Percentiles rank a stretch among this genome's conserved stretches.
phyloP scores from a whole-genome alignment of 2,329 filamentous ascomycete genomes.

The Aspergillus sp. region DNA sequence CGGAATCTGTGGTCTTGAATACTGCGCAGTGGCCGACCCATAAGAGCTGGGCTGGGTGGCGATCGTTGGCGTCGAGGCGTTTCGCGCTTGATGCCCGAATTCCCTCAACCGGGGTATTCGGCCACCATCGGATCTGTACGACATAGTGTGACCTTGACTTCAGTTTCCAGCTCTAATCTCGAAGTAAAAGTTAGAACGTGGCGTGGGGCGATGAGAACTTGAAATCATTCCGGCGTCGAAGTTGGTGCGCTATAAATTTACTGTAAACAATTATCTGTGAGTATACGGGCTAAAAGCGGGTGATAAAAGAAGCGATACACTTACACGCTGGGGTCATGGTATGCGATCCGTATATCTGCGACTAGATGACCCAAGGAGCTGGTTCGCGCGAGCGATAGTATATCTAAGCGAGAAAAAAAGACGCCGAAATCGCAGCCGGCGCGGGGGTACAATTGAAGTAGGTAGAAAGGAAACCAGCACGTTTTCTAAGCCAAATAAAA shows the following conservation, averaged over 20 bases:
- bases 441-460: conserved; percentile 4
- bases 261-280: conserved; percentile 8
- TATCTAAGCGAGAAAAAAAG: conserved; percentile 6
- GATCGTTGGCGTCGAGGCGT: conserved; percentile 25
- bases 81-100: conserved; percentile 23
- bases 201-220: conserved; percentile 21
- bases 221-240: conserved; percentile 32
- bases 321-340: conserved; percentile 10
- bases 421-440: conserved; percentile 3
- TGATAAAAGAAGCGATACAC: background rate
- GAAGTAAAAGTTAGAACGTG: conserved; percentile 27
- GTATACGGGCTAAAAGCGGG: background rate
- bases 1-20: conserved; percentile 29
- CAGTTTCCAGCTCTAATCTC: conserved; percentile 28
- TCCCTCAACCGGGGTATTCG: conserved; percentile 32
- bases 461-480: conserved; percentile 1
- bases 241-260: conserved; percentile 1
- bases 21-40: conserved; percentile 18
- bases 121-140: conserved; percentile 33
- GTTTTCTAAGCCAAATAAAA: conserved; percentile 2
- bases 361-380: background rate
- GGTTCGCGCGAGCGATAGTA: conserved; percentile 10
- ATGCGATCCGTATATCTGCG: background rate
- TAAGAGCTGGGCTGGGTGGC: conserved; percentile 17
- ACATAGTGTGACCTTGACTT: conserved; percentile 35